Evolutionary conservation across 192 early-diverging fungal species (phyloP).

Genomic region (Backusella circina): DNA sequence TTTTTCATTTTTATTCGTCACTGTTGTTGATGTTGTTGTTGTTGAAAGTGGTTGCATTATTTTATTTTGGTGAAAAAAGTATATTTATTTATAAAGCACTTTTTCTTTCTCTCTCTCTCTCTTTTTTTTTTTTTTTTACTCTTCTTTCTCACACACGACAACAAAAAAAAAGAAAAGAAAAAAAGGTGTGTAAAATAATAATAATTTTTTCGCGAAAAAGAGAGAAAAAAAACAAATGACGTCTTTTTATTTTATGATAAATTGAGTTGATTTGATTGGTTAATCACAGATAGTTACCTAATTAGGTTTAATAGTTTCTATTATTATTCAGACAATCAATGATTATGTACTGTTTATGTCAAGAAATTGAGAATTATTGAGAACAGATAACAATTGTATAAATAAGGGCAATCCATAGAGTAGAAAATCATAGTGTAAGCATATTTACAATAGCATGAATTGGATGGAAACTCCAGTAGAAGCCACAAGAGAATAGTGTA

Average conservation of each 20-base stretch:
- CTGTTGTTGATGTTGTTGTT: neutral
- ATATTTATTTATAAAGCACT: neutral
- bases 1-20: neutral
- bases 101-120: too few relatives aligned
- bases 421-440: too few relatives aligned
- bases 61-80: neutral
- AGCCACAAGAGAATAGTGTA: too few relatives aligned
- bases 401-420: too few relatives aligned
- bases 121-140: too few relatives aligned
- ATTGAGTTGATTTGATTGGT: neutral
- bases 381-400: too few relatives aligned
- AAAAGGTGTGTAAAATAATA: neutral
- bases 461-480: too few relatives aligned
- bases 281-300: neutral
- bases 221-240: neutral
- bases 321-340: neutral
- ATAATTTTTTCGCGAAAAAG: neutral
- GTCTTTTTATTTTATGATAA: neutral
- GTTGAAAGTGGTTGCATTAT: slow-evolving; percentile 6
- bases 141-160: too few relatives aligned
- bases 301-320: neutral
- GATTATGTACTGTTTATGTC: too few relatives aligned
- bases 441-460: too few relatives aligned
- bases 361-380: too few relatives aligned
- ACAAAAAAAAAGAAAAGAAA: neutral